These are phyloP conservation scores for Claviceps africana DNA, from an alignment of 2,329 filamentous ascomycete species.

Conservation along the genomic window DNA sequence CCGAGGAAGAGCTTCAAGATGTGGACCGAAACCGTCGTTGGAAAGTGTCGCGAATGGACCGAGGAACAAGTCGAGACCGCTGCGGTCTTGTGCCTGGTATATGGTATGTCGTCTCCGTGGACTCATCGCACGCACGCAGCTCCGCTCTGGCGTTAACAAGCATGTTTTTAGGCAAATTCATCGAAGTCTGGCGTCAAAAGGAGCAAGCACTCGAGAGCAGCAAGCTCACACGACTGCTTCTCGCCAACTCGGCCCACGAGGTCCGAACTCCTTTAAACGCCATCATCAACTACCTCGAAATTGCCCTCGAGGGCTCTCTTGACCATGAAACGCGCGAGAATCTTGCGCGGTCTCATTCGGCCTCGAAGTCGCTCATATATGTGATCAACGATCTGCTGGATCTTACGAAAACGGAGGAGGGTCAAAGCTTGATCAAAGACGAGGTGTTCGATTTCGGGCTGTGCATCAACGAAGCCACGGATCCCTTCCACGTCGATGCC, in stretches of 20 bases:
- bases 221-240: constrained; percentile 60
- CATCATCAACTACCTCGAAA: constrained; percentile 90
- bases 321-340: constrained; percentile 78
- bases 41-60: constrained; percentile 75
- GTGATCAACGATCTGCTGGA: constrained; percentile 88
- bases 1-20: constrained; percentile 66
- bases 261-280: constrained; percentile 83
- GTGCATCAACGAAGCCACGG: constrained; percentile 64
- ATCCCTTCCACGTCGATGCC: constrained; percentile 60
- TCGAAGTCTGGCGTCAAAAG: constrained; percentile 86
- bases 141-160: constrained; percentile 2
- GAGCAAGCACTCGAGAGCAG: constrained; percentile 72
- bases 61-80: constrained; percentile 84
- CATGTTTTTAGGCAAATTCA: constrained; percentile 46
- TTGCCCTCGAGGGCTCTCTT: constrained; percentile 67
- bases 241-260: constrained; percentile 84
- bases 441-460: constrained; percentile 60
- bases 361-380: constrained; percentile 83
- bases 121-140: not conserved
- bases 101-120: constrained; percentile 40
- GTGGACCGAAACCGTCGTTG: constrained; percentile 70
- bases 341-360: constrained; percentile 70
- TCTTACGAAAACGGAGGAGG: constrained; percentile 76
- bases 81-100: constrained; percentile 74
- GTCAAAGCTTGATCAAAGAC: constrained; percentile 63